Conservation (phyloP, 23 red algal species). For the Pyropia haitanensis region DNA sequence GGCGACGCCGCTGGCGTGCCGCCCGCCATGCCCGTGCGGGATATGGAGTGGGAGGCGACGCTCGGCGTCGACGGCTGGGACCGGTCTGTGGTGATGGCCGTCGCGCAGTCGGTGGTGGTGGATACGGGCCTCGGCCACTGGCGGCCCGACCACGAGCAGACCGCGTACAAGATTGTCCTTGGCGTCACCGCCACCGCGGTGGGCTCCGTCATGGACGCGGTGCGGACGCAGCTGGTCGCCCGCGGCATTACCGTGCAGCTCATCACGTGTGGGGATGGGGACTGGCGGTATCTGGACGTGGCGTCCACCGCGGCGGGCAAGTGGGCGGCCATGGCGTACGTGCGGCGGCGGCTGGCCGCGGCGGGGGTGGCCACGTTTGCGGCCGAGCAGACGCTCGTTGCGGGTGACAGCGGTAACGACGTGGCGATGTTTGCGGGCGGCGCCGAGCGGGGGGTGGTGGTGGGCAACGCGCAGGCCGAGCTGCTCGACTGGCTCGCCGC, state of each 20-base stretch:
- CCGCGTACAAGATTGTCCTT: slow-evolving; percentile 5
- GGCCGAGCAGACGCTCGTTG: not conserved
- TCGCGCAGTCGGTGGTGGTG: not conserved
- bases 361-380: not conserved
- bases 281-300: slow-evolving; percentile 10
- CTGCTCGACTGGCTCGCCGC: slow-evolving; percentile 8
- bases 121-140: slow-evolving; percentile 4
- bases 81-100: not conserved
- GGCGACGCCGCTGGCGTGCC: no score
- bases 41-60: slow-evolving; percentile 3
- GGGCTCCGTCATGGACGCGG: not conserved
- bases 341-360: not conserved
- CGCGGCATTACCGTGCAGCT: not conserved
- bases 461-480: slow-evolving; percentile 8
- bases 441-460: not conserved
- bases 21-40: not conserved
- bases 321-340: slow-evolving; percentile 2
- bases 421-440: slow-evolving; percentile 2
- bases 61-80: slow-evolving; percentile 4
- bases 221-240: not conserved
- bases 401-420: slow-evolving; percentile 8
- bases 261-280: not conserved
- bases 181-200: not conserved
- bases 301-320: slow-evolving; percentile 1
- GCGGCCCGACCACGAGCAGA: slow-evolving; percentile 7